These are phyloP conservation scores for Aristolochia fimbriata DNA, from an alignment of 164 flowering plant genomes.

Conservation along the genomic window DNA sequence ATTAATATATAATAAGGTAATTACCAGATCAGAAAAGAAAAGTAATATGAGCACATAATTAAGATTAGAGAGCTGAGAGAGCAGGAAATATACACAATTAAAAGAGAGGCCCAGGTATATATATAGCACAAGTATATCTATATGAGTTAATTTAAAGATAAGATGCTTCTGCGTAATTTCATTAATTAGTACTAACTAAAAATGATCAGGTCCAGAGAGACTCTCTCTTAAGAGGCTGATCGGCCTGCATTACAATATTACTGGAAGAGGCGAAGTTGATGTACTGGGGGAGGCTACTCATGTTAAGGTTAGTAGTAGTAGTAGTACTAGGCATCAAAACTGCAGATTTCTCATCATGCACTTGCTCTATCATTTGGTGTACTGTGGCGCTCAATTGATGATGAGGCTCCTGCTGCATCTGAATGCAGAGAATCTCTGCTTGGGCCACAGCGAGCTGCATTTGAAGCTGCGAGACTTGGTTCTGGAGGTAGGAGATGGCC, in stretches of 20 bases:
- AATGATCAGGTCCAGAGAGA: constrained; percentile 57
- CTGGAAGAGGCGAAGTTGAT: constrained; percentile 41
- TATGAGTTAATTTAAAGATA: too few relatives aligned
- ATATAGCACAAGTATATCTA: not conserved
- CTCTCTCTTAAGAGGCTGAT: constrained; percentile 53
- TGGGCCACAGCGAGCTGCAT: constrained; percentile 78
- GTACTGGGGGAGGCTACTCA: constrained; percentile 26
- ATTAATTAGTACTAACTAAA: not conserved
- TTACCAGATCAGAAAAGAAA: too few relatives aligned
- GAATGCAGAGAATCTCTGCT: constrained; percentile 72
- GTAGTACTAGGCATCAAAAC: constrained; percentile 15
- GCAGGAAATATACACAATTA: not conserved
- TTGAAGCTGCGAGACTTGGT: constrained; percentile 59
- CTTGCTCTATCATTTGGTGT: too few relatives aligned
- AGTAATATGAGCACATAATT: too few relatives aligned
- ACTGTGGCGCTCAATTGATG: constrained; percentile 5
- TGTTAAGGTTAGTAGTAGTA: constrained; percentile 24
- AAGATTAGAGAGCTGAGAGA: too few relatives aligned
- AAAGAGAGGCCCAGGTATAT: not conserved
- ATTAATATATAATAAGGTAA: too few relatives aligned
- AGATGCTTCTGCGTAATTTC: not conserved
- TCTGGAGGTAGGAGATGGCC: constrained; percentile 65
- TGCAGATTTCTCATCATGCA: constrained; percentile 25
- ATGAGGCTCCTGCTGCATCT: constrained; percentile 58
- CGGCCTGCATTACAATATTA: constrained; percentile 44